These are phyloP conservation scores for Obelidium mucronatum DNA, from an alignment of 192 early-diverging fungal species.

Conservation along the genomic window DNA sequence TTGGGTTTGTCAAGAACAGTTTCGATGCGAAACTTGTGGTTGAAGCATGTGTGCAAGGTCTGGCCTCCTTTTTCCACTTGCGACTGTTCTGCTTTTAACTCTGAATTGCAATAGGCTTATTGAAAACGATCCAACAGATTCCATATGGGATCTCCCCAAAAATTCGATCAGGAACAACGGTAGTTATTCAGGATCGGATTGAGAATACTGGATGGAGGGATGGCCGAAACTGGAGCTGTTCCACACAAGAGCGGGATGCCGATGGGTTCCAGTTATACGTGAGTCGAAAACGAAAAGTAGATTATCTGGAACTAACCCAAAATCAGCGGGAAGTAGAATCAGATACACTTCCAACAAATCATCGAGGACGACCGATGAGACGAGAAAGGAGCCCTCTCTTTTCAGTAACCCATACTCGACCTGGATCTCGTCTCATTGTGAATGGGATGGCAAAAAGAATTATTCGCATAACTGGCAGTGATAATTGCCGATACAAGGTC, in stretches of 20 bases:
- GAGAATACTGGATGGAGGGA: too few species aligned
- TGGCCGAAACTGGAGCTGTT: too few species aligned
- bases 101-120: too few species aligned
- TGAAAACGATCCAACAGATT: neutral
- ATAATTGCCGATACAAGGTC: conserved; percentile 3
- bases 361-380: too few species aligned
- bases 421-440: neutral
- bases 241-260: too few species aligned
- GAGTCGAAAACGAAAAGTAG: too few species aligned
- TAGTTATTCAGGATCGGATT: neutral
- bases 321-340: neutral
- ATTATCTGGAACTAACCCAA: too few species aligned
- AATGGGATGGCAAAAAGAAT: conserved; percentile 13
- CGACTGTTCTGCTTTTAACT: too few species aligned
- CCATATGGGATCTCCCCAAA: neutral
- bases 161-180: neutral
- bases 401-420: neutral
- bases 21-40: conserved; percentile 2
- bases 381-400: neutral
- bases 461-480: neutral
- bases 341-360: neutral
- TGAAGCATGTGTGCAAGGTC: conserved; percentile 2
- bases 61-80: neutral
- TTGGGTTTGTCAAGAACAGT: conserved; percentile 8
- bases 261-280: too few species aligned